Evolutionary conservation across 2,329 filamentous ascomycete genomes (phyloP), one percentile per base, ranked within the genome.

Genomic region (Colletotrichum cereale): DNA sequence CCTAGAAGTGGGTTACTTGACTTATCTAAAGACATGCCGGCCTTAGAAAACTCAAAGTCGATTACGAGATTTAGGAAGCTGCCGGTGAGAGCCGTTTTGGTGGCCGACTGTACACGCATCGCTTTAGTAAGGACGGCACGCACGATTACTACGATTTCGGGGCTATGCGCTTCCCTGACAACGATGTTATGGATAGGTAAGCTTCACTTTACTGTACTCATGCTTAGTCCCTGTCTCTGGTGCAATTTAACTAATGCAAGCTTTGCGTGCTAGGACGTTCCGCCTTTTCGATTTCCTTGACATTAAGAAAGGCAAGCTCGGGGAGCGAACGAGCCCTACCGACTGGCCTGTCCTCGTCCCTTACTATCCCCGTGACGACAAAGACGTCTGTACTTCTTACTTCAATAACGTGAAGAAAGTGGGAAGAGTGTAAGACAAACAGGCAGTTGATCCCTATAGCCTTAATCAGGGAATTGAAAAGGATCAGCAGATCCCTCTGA

Each of bases 71-170:
- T 21, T 47, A 83, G 2, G 82, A 84, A 68, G 62, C 67, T 11
- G 77, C 79, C n/a, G 74, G 73, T 34, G 71, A 77, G 2, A 14
- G 34, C 14, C 74, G 79, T 21, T 68, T 80, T 29, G 81, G 82
- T 44, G 81, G 82, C 8, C 75, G 81, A 24, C 48, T 80, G 5
- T 81, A 77, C 58, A 82, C 82, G 1, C 74, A 82, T 64, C 50
- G 75, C 21, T 82, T 83, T 18, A 44, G 14, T 4, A 63, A 75
- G 66, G 40, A 44, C 38, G 42, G 7, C 26, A 38, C 29, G 2
- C 79, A 81, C 58, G 77, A 82, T 72, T 84, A 84, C 72, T 83
- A 82, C 65, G 82, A 84, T 71, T 73, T 83, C 42, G 82, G 82
- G 0, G 82, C 82, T 4, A 83, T 83, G 82, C 73, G 82, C 24